Base-by-base conservation (phyloP, 768 basidiomycete species). In the Agaricus blazei region DNA sequence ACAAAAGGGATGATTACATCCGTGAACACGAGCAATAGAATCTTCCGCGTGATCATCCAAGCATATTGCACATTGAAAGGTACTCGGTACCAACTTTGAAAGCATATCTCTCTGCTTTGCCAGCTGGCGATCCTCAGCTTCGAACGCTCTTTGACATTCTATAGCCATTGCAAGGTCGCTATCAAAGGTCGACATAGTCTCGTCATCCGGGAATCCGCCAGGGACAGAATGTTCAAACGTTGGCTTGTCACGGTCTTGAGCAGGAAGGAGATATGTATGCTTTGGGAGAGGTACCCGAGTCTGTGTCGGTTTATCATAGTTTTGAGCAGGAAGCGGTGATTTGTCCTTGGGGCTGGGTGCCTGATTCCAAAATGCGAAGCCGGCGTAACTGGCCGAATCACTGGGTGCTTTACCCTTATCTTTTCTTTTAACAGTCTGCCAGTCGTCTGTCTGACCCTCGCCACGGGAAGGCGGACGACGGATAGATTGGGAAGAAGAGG, bases 61-160 rank as follows among this genome's bases (percentile, higher is more conserved):
- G 62, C 80, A 82, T 46, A 82, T 71, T 1, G 63, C 63, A 55
- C 81, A 82, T 31, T 68, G 57, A 51, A 82, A 83, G 19, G 28
- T 15, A 15, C 5, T 9, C 14, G 48, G 50, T 15, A 3, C 29
- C 38, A 41, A 49, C 15, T 9, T 28, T n/a, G 49, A 28, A 31
- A 56, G 54, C 54, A 50, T 44, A 14, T 38, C 23, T n/a, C 19
- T 37, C 34, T 56, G 48, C 6, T 28, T 23, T 5, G 24, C 15
- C 29, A 56, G 42, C 23, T 49, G 48, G 11, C 41, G 28, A 6
- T 56, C 41, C 43, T 56, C 54, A 15, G 36, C 48, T 37, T 49
- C 48, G 23, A n/a, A 56, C 41, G 48, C 23, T 24, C 48, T 28
- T n/a, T 56, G 54, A 34, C 49, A 48, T n/a, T 56, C 54, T 26